These are phyloP conservation scores for Sicyos baderoa DNA, from an alignment of 306 rosid genomes.

Conservation along the genomic window DNA sequence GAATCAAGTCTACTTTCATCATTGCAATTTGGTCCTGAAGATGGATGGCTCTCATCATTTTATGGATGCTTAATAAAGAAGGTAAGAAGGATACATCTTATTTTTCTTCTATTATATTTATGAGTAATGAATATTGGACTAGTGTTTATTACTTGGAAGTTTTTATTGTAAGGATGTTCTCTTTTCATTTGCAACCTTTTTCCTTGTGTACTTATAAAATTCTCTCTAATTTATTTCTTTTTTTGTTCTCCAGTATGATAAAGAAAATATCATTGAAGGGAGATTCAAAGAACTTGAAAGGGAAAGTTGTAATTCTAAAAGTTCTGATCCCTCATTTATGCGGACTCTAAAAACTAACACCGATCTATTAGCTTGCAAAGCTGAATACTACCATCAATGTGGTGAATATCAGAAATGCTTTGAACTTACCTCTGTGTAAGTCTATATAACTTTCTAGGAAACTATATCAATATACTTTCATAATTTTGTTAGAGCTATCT, in stretches of 20 bases:
- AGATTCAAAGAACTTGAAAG: constrained; percentile 78
- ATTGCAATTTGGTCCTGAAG: constrained; percentile 76
- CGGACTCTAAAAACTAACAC: constrained; percentile 64
- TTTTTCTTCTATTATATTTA: constrained; percentile 11
- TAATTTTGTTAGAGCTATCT: background rate
- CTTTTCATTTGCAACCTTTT: background rate
- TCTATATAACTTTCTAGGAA: constrained; percentile 22
- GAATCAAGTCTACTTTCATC: constrained; percentile 73
- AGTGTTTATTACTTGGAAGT: background rate
- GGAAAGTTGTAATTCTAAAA: constrained; percentile 54
- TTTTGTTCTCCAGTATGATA: constrained; percentile 56
- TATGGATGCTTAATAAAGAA: constrained; percentile 86
- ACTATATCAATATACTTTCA: background rate
- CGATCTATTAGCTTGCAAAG: constrained; percentile 91
- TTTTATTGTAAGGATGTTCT: background rate
- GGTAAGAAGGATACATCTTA: constrained; percentile 37
- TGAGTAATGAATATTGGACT: constrained; percentile 3
- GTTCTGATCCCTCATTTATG: constrained; percentile 51
- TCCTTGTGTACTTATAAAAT: constrained; percentile 8
- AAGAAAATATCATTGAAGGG: constrained; percentile 68
- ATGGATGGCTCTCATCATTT: constrained; percentile 89
- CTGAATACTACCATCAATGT: constrained; percentile 90
- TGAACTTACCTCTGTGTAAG: constrained; percentile 83
- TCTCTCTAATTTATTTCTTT: constrained; percentile 21
- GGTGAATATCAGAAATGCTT: constrained; percentile 98